A percentile compares a stretch with the other conserved stretches of the same genome.
phyloP scores from a whole-genome alignment of 805 yeast genomes.

The Starmerella kuoi region DNA sequence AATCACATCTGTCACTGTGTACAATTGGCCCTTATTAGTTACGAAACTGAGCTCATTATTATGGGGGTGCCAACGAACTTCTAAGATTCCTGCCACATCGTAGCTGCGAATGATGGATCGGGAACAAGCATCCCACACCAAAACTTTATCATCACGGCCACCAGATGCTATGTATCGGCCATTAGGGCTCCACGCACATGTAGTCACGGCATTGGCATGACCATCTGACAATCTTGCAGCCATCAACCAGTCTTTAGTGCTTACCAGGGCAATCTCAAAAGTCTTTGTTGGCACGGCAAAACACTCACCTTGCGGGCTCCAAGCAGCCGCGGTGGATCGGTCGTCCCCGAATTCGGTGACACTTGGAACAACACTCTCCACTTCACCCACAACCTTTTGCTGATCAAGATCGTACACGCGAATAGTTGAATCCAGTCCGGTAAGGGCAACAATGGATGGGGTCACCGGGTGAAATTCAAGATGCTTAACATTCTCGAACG shows the following conservation, averaged over 20 bases:
- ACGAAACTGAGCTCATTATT: slow-evolving; percentile 26
- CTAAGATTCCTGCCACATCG: slow-evolving; percentile 16
- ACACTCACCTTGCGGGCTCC: slow-evolving; percentile 61
- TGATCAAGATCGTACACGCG: slow-evolving; percentile 24
- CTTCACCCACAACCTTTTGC: slow-evolving; percentile 17
- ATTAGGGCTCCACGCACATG: slow-evolving; percentile 48
- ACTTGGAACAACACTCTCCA: slow-evolving; percentile 26
- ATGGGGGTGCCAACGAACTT: slow-evolving; percentile 33
- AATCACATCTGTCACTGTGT: slow-evolving; percentile 13
- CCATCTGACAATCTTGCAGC: slow-evolving; percentile 20
- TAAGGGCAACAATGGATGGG: slow-evolving; percentile 23
- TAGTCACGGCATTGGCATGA: slow-evolving; percentile 33
- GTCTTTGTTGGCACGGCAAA: slow-evolving; percentile 53
- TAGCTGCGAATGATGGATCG: slow-evolving; percentile 30
- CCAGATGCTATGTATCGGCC: slow-evolving; percentile 49
- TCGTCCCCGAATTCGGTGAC: slow-evolving; percentile 27
- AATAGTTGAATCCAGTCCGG: slow-evolving; percentile 28
- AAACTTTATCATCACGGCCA: slow-evolving; percentile 34
- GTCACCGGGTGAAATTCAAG: slow-evolving; percentile 33
- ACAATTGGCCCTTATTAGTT: slow-evolving; percentile 28
- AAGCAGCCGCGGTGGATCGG: slow-evolving; percentile 44
- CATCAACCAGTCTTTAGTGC: slow-evolving; percentile 23
- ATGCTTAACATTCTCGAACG: slow-evolving; percentile 37
- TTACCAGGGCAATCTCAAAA: slow-evolving; percentile 25
- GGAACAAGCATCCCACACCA: slow-evolving; percentile 44